Percentiles rank a stretch among this genome's conserved stretches.
Conservation (phyloP, 768 basidiomycete species). For the Arthromyces matolae region DNA sequence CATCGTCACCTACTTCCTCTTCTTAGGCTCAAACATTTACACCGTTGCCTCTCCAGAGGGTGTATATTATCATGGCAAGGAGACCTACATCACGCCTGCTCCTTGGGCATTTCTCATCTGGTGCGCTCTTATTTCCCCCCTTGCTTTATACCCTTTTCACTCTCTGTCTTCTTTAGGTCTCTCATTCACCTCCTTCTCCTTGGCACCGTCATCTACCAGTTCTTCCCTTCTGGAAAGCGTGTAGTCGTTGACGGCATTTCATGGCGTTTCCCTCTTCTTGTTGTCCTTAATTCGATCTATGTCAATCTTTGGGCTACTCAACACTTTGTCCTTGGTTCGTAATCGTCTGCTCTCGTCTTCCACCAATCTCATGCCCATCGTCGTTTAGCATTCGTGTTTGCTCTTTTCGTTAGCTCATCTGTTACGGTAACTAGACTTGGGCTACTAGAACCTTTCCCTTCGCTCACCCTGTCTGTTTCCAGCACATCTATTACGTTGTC, state of each 20-base stretch:
- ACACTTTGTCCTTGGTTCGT: slow-evolving; percentile 63
- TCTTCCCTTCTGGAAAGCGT: slow-evolving; percentile 71
- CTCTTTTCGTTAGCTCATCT: slow-evolving; percentile 80
- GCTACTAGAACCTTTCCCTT: slow-evolving; percentile 11
- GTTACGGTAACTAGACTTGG: slow-evolving; percentile 39
- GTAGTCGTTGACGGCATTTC: slow-evolving; percentile 83
- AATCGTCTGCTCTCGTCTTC: neutral
- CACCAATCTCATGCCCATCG: too few species aligned
- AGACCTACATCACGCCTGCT: slow-evolving; percentile 93
- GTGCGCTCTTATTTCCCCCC: slow-evolving; percentile 35
- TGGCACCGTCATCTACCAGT: slow-evolving; percentile 88
- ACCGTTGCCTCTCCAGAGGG: slow-evolving; percentile 72
- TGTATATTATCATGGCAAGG: slow-evolving; percentile 69
- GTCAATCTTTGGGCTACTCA: slow-evolving; percentile 81
- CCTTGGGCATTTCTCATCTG: slow-evolving; percentile 91
- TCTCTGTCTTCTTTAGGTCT: slow-evolving; percentile 53
- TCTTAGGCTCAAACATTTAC: slow-evolving; percentile 90
- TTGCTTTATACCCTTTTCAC: slow-evolving; percentile 15
- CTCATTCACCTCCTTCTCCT: slow-evolving; percentile 88
- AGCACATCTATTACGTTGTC: slow-evolving; percentile 93
- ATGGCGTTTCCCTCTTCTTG: slow-evolving; percentile 91
- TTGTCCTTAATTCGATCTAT: slow-evolving; percentile 83
- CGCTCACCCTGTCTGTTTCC: slow-evolving; percentile 29
- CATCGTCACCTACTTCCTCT: slow-evolving; percentile 76
- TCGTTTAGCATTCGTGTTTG: slow-evolving; percentile 73